phyloP scores from a whole-genome alignment of 495 filamentous ascomycete genomes.

The Thermochaetoides thermophila region DNA sequence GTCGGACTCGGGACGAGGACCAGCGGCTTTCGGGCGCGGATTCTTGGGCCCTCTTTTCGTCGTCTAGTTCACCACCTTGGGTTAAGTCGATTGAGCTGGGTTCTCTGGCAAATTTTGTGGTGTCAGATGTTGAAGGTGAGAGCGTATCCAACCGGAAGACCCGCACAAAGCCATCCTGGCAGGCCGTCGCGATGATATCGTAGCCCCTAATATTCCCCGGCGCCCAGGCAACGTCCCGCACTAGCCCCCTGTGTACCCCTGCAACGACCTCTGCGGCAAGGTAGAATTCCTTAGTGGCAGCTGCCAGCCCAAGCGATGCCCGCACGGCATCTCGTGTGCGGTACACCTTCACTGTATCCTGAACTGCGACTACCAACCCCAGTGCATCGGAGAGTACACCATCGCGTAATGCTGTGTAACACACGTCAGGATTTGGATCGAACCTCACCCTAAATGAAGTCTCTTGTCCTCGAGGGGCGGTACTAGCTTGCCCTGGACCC shows the following conservation, averaged over 20 bases:
- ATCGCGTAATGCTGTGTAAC: constrained; percentile 58
- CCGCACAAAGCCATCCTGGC: constrained; percentile 76
- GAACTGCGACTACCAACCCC: constrained; percentile 67
- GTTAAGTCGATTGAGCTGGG: too few species aligned
- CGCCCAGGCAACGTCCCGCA: constrained; percentile 90
- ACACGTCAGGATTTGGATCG: constrained; percentile 67
- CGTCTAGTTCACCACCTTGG: not conserved
- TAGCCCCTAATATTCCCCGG: constrained; percentile 72
- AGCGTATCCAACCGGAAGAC: constrained; percentile 52
- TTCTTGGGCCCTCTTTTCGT: not conserved
- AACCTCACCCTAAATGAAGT: constrained; percentile 73
- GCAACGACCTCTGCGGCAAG: constrained; percentile 56
- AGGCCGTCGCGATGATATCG: constrained; percentile 82
- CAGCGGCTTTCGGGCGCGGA: not conserved
- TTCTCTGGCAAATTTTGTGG: too few species aligned
- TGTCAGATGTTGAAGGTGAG: constrained; percentile 35
- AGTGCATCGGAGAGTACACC: constrained; percentile 60
- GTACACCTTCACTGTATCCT: constrained; percentile 67
- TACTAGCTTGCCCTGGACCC: constrained; percentile 13
- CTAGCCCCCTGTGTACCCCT: constrained; percentile 46
- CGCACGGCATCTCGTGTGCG: constrained; percentile 49
- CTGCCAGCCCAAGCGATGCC: constrained; percentile 33
- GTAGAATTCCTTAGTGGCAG: constrained; percentile 52
- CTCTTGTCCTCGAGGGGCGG: constrained; percentile 53
- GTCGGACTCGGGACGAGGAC: constrained; percentile 11